Percentiles rank a stretch among this genome's conserved stretches.
phyloP scores from a whole-genome alignment of 2,329 filamentous ascomycete genomes.

The Aspergillus sp. region DNA sequence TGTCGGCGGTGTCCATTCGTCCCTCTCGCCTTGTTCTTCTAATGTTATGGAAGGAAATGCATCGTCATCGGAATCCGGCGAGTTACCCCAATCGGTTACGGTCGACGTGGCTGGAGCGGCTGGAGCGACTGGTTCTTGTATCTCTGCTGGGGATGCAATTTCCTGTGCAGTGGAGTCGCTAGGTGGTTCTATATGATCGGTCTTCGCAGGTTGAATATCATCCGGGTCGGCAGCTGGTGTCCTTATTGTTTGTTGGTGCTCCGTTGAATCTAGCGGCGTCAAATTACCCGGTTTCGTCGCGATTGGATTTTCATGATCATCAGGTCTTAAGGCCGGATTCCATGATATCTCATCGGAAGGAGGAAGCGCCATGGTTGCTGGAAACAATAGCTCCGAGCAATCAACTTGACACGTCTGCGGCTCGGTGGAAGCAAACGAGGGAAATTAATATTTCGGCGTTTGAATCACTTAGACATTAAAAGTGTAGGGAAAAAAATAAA shows the following conservation, averaged over 20 bases:
- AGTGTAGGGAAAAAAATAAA: neutral
- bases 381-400: constrained; percentile 9
- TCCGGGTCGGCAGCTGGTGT: too few relatives aligned
- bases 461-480: constrained; percentile 8
- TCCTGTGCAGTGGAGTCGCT: neutral
- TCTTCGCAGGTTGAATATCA: neutral
- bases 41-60: too few relatives aligned
- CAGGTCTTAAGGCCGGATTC: constrained; percentile 53
- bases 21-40: too few relatives aligned
- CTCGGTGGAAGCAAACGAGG: constrained; percentile 18
- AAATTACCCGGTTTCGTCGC: constrained; percentile 11
- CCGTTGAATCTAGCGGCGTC: constrained; percentile 1
- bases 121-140: neutral
- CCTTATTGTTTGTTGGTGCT: too few relatives aligned
- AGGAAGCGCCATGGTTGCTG: constrained; percentile 11
- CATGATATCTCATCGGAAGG: constrained; percentile 29
- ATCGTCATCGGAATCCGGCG: neutral
- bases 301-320: constrained; percentile 21
- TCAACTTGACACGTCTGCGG: constrained; percentile 24
- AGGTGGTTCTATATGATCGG: constrained; percentile 7
- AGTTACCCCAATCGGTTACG: neutral
- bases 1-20: too few relatives aligned
- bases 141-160: neutral
- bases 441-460: constrained; percentile 4
- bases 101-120: neutral